These are phyloP conservation scores for Colletotrichum theobromicola DNA, from an alignment of 2,329 filamentous ascomycete species.

Conservation along the genomic window DNA sequence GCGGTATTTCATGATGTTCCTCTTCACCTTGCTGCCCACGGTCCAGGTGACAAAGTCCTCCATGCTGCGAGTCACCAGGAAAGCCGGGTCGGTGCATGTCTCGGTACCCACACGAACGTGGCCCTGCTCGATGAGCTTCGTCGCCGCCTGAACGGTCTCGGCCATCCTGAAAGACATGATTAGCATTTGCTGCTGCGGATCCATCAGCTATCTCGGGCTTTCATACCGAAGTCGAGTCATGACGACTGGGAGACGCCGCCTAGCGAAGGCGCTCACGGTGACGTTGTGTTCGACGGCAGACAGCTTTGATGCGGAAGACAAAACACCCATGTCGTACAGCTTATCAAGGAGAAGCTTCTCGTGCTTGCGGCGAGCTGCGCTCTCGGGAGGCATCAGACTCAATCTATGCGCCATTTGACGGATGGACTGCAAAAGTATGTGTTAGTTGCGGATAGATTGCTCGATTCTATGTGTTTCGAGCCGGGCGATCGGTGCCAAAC, in stretches of 20 bases:
- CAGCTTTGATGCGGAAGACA: conserved; percentile 77
- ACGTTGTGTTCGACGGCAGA: conserved; percentile 86
- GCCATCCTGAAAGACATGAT: conserved; percentile 66
- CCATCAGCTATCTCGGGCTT: not conserved
- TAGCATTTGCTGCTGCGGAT: not conserved
- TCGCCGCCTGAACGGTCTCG: conserved; percentile 83
- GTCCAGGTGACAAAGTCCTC: conserved; percentile 98
- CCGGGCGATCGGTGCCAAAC: conserved; percentile 29
- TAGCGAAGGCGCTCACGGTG: conserved; percentile 87
- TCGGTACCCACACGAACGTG: conserved; percentile 92
- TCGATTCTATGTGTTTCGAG: not conserved
- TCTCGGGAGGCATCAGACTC: conserved; percentile 80
- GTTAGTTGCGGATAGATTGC: conserved; percentile 6
- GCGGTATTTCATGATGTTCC: conserved; percentile 92
- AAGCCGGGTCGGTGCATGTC: conserved; percentile 88
- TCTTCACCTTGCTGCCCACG: conserved; percentile 95
- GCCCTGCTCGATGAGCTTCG: conserved; percentile 90
- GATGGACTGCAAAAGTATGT: conserved; percentile 63
- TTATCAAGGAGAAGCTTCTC: conserved; percentile 90
- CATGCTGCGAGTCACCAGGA: conserved; percentile 85
- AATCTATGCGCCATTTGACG: conserved; percentile 90
- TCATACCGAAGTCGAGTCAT: conserved; percentile 76
- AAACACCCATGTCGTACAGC: conserved; percentile 88
- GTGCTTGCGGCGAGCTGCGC: conserved; percentile 79
- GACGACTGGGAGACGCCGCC: conserved; percentile 83